A percentile compares a stretch with the other conserved stretches of the same genome.
These are phyloP conservation scores for Earliella scabrosa DNA, from an alignment of 1,284 basidiomycete genomes.

Conservation along the genomic window DNA sequence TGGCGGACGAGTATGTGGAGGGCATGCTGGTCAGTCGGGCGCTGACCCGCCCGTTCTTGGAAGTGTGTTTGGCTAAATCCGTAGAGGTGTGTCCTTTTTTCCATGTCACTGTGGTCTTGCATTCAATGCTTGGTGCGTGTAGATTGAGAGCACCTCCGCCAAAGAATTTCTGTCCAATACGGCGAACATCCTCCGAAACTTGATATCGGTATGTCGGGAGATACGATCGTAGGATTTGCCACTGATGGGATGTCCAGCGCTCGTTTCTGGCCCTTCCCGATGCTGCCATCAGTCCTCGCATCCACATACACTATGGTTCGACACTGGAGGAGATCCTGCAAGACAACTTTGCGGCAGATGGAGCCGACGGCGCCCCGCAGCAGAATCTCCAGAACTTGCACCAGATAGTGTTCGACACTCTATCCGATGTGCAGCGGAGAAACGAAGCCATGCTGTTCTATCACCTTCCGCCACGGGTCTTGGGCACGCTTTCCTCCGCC, in stretches of 20 bases:
- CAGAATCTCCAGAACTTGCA: conserved; percentile 47
- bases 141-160: conserved; percentile 38
- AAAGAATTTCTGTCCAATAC: conserved; percentile 61
- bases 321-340: conserved; percentile 52
- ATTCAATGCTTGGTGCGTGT: background rate
- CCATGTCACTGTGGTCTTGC: too few species aligned
- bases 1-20: conserved; percentile 81
- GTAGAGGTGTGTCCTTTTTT: conserved; percentile 60
- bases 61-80: conserved; percentile 69
- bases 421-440: conserved; percentile 63
- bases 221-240: background rate
- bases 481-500: conserved; percentile 43
- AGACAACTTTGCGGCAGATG: conserved; percentile 39
- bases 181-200: conserved; percentile 53
- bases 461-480: conserved; percentile 61
- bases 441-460: conserved; percentile 82
- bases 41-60: conserved; percentile 66
- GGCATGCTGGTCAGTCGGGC: conserved; percentile 73
- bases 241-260: conserved; percentile 48
- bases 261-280: conserved; percentile 69
- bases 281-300: conserved; percentile 73
- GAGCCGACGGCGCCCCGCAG: conserved; percentile 41
- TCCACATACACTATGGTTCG: conserved; percentile 59
- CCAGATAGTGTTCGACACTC: conserved; percentile 50
- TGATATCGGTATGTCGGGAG: conserved; percentile 59